Percentiles rank a stretch among this genome's conserved stretches.
These are phyloP conservation scores for Clarireedia monteithiana DNA, from an alignment of 2,329 filamentous ascomycete genomes.

Conservation along the genomic window DNA sequence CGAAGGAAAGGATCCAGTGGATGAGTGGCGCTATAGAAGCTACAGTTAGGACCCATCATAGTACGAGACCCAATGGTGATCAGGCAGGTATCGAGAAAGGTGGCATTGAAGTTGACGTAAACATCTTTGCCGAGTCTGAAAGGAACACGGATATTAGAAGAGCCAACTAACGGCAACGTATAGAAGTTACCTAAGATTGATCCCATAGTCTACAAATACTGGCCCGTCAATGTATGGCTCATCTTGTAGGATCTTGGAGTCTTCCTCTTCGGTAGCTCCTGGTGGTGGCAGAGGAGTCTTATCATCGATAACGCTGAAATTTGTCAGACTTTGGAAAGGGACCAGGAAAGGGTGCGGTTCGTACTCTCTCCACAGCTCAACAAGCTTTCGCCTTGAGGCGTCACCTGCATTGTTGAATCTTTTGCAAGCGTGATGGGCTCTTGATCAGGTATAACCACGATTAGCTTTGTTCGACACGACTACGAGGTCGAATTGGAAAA, in stretches of 20 bases:
- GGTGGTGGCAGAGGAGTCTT: conserved; percentile 53
- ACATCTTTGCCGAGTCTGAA: conserved; percentile 56
- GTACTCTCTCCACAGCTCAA: conserved; percentile 67
- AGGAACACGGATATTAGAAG: conserved; percentile 3
- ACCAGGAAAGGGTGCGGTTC: conserved; percentile 18
- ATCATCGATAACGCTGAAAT: conserved; percentile 43
- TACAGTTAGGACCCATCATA: conserved; percentile 70
- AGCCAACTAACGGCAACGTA: neutral
- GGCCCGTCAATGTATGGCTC: conserved; percentile 65
- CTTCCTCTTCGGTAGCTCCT: conserved; percentile 49
- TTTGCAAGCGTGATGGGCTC: conserved; percentile 47
- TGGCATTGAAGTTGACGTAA: conserved; percentile 69
- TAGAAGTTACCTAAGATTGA: conserved; percentile 50
- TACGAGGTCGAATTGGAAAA: too few relatives aligned
- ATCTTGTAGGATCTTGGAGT: conserved; percentile 55
- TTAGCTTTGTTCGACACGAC: neutral
- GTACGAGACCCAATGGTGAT: conserved; percentile 72
- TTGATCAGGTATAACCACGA: neutral
- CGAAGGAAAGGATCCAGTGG: conserved; percentile 67
- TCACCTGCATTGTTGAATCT: conserved; percentile 58
- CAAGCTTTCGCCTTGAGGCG: conserved; percentile 50
- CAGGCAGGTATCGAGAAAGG: conserved; percentile 67
- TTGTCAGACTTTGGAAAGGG: conserved; percentile 9
- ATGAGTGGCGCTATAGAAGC: conserved; percentile 67
- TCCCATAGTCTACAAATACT: conserved; percentile 69